Base-by-base conservation (phyloP, 306 rosid genomes). In the Vachellia pachyceras region DNA sequence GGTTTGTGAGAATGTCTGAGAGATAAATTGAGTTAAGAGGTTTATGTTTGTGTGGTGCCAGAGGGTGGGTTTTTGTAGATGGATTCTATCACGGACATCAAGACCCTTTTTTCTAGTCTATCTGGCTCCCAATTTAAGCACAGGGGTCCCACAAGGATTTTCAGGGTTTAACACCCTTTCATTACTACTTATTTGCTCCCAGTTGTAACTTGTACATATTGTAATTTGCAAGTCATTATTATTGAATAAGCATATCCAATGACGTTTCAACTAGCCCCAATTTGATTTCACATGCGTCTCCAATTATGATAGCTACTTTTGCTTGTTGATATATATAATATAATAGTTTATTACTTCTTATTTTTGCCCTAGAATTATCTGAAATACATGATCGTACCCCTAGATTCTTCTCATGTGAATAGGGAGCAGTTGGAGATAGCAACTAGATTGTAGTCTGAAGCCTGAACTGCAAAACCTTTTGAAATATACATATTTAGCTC, bases 221-320 rank as follows among this genome's bases (percentile, higher is more conserved):
- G 71, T 69, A 81, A 78, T 47, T 68, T 68, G 82, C 12, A 69
- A 72, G 75, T 77, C 60, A 76, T 33, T 78, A 78, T 72, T 73
- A 76, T 79, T 76, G 61, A 80, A 83, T 75, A 69, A 64, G 72
- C 73, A 78, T 57, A 17, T 76, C 40, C 57, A 79, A 84, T 67
- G 64, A 80, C 65, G 40, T 57, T 74, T 79, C 89, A 83, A 81
- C 79, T 79, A 49, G 65, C 88, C 89, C 17, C 17, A 69, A 86
- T 78, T 72, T 86, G 86, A 84, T 8, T 84, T 94, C 91, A 91
- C 92, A 83, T 87, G 89, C 71, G 55, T 52, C 42, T 70, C 75
- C 20, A 5, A 75, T 71, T 11, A 65, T 39, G 72, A 65, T 80
- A 25, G 50, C 58, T 55, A 29, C 77, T 75, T 68, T 39, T 73